Evolutionary conservation across 495 filamentous ascomycete species (phyloP).

Genomic region (Cercophora samala): DNA sequence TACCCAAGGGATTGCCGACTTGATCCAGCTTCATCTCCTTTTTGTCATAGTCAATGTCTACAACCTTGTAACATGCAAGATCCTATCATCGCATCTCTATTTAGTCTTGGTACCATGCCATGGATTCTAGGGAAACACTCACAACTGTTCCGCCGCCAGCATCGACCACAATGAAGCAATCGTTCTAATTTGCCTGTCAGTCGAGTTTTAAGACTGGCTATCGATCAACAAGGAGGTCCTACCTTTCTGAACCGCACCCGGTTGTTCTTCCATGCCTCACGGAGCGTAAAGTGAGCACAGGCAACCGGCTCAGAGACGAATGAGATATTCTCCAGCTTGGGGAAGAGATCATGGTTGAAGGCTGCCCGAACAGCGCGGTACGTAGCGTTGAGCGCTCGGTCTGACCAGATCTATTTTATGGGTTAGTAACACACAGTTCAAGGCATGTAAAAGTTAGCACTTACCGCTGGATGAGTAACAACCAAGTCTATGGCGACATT

Average conservation of each 20-base stretch:
- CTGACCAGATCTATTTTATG: constrained; percentile 28
- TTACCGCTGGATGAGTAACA: constrained; percentile 37
- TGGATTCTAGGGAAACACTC: background rate
- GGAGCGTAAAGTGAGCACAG: constrained; percentile 51
- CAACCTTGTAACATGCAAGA: constrained; percentile 29
- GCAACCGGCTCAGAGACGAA: constrained; percentile 56
- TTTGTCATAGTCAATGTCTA: constrained; percentile 23
- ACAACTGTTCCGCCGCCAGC: constrained; percentile 56
- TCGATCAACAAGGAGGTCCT: background rate
- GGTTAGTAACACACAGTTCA: background rate
- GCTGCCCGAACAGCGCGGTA: constrained; percentile 32
- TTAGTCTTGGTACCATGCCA: background rate
- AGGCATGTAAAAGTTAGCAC: background rate
- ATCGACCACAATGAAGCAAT: constrained; percentile 56
- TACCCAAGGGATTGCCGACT: constrained; percentile 23
- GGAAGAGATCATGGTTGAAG: constrained; percentile 25
- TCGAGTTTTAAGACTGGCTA: background rate
- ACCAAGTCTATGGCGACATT: constrained; percentile 32
- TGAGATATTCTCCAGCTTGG: constrained; percentile 34
- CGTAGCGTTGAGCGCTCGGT: constrained; percentile 35
- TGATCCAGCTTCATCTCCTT: constrained; percentile 26
- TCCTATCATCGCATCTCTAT: constrained; percentile 17
- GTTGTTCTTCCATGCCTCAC: constrained; percentile 26
- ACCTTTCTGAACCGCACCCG: constrained; percentile 24
- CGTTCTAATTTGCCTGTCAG: constrained; percentile 35